Evolutionary conservation across 257 asterid genomes (phyloP).

Genomic region (Salvia miltiorrhiza): DNA sequence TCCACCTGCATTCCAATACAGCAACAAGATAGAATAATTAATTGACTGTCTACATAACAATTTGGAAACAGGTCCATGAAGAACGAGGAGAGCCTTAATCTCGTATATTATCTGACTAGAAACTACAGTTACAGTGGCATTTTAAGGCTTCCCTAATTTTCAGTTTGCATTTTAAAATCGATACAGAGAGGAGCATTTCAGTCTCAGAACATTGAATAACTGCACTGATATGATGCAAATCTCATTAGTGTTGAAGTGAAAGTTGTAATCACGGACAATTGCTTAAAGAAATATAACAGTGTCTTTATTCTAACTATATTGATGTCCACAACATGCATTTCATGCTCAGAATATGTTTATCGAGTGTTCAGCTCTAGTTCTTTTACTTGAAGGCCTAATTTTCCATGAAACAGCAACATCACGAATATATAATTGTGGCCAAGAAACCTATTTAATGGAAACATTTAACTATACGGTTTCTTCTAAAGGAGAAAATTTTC

Average conservation of each 20-base stretch:
- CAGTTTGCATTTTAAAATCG: background rate
- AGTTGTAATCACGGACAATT: background rate
- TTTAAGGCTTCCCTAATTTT: background rate
- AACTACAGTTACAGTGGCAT: background rate
- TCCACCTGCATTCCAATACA: constrained; percentile 58
- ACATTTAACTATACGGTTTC: background rate
- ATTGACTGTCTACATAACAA: constrained; percentile 16
- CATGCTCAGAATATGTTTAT: background rate
- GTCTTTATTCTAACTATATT: background rate
- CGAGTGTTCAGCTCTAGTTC: background rate
- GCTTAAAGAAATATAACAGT: background rate
- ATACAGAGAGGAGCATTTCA: background rate
- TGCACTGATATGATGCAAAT: background rate
- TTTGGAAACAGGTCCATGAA: constrained; percentile 5
- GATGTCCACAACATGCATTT: background rate
- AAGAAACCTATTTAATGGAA: background rate
- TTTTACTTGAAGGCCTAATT: background rate
- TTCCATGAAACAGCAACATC: constrained; percentile 2
- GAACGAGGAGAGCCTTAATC: background rate
- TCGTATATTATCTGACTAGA: background rate
- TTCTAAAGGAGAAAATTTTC: background rate
- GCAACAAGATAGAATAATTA: background rate
- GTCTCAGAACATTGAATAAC: constrained; percentile 10
- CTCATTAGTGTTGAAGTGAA: background rate
- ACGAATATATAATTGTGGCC: background rate